Evolutionary conservation across 257 asterid genomes (phyloP).

Genomic region (Nicotiana tomentosiformis): DNA sequence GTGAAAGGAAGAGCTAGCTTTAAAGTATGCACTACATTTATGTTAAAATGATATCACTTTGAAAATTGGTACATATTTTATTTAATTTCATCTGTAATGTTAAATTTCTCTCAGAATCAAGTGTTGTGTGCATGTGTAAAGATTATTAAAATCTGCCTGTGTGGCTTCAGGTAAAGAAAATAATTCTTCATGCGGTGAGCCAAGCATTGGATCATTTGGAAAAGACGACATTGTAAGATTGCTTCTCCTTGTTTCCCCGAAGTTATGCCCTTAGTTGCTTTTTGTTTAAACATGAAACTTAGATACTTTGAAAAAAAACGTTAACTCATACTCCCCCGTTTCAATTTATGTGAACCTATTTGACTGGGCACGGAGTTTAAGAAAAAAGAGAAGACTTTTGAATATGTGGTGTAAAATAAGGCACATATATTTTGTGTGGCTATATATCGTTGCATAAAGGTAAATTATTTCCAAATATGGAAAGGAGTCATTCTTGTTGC

Average conservation of each 20-base stretch:
- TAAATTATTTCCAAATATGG: too few species aligned
- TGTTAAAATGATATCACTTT: not conserved
- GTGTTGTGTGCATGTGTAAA: not conserved
- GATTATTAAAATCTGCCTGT: not conserved
- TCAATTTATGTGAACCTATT: too few species aligned
- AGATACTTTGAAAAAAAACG: not conserved
- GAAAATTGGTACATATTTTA: not conserved
- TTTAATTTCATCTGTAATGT: not conserved
- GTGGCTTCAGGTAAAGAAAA: slow-evolving; percentile 17
- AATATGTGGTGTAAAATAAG: too few species aligned
- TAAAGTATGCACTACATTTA: not conserved
- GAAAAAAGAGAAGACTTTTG: too few species aligned
- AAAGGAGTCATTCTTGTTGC: too few species aligned
- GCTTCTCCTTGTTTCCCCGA: slow-evolving; percentile 7
- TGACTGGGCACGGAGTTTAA: too few species aligned
- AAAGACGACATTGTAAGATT: slow-evolving; percentile 15
- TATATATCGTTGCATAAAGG: too few species aligned
- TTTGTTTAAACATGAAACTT: not conserved
- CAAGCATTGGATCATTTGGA: slow-evolving; percentile 8
- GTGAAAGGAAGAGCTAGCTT: not conserved
- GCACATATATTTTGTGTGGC: too few species aligned
- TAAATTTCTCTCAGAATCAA: not conserved
- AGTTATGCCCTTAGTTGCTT: not conserved
- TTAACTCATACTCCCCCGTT: too few species aligned
- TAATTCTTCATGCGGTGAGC: slow-evolving; percentile 14